Percentiles rank a stretch among this genome's conserved stretches.
phyloP scores from a whole-genome alignment of 768 basidiomycete species.

The Collybiopsis confluens region DNA sequence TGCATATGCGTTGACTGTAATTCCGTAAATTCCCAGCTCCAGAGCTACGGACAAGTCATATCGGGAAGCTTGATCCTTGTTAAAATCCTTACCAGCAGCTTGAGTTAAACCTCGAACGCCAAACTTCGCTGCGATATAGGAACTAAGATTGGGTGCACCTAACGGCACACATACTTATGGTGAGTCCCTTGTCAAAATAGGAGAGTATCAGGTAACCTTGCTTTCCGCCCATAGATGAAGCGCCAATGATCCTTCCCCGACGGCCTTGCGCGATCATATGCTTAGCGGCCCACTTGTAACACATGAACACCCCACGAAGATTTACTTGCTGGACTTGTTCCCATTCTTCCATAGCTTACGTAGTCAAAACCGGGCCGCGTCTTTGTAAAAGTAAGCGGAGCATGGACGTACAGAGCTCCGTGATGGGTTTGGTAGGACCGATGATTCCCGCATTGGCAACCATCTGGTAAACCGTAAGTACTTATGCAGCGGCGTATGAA shows the following conservation, averaged over 20 bases:
- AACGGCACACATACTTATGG: slow-evolving; percentile 16
- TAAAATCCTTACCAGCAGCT: background rate
- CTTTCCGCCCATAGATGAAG: too few species aligned
- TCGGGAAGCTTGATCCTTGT: background rate
- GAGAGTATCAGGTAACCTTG: too few species aligned
- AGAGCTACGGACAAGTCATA: slow-evolving; percentile 16
- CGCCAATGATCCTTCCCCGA: too few species aligned
- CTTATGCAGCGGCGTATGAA: too few species aligned
- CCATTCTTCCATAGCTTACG: slow-evolving; percentile 7
- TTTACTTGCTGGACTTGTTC: slow-evolving; percentile 13
- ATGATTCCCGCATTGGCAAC: slow-evolving; percentile 19
- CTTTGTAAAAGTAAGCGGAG: too few species aligned
- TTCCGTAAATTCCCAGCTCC: slow-evolving; percentile 22
- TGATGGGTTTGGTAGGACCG: background rate
- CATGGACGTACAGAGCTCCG: background rate
- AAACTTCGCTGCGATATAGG: background rate
- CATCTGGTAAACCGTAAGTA: slow-evolving; percentile 1
- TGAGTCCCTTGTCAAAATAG: too few species aligned
- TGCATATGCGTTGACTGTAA: slow-evolving; percentile 24
- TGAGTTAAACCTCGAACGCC: slow-evolving; percentile 1
- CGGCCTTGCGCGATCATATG: slow-evolving; percentile 15
- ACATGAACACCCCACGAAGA: slow-evolving; percentile 15
- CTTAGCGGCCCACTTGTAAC: slow-evolving; percentile 19
- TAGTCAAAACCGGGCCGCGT: too few species aligned
- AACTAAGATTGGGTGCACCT: background rate